Base-by-base conservation (phyloP, 2,329 filamentous ascomycete genomes). In the Stachybotrys chartarum region DNA sequence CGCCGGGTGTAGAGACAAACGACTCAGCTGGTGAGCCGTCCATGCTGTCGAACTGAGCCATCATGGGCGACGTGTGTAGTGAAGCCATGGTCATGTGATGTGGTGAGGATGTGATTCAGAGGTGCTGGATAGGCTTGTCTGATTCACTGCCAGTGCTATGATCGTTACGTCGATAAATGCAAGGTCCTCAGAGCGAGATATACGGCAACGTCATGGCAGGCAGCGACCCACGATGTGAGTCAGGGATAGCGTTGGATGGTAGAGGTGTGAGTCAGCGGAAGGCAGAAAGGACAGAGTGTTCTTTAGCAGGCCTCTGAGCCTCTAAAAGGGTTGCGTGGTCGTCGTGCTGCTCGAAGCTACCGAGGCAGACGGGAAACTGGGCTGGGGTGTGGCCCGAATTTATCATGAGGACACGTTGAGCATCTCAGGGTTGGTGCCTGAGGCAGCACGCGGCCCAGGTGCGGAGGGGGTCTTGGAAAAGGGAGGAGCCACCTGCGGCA, bases 11-110 rank as follows among this genome's bases (percentile, higher is more conserved):
- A 3, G 80, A 82, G 44, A 82, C 66, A 49, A 81, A 72, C 6
- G 79, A 82, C 67, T 83, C 80, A 66, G 76, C 70, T 3, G 79
- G 79, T 46, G 79, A 82, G 45, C 16, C 45, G 8, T 47, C 45
- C 10, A 47, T 10, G 56, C 72, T 64, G 68, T 83, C 78, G 60
- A 80, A 74, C 68, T 82, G 82, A 47, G 45, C 16, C 67, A 78
- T 65, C 57, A 71, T 65, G 44, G 78, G 73, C 56, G 76, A 72
- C 14, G 63, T 51, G 70, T 72, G 68, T 66, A 72, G 68, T 51
- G 68, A 68, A 55, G 71, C 68, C 76, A 79, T 72, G 59, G 55
- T 65, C 55, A 42, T 58, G 47, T 56, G 54, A 42, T 60, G 58
- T 54, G 57, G 56, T 57, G 54, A 54, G 54, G 56, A 49, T 55